These are phyloP conservation scores for Didymella lethalis DNA, from an alignment of 2,329 filamentous ascomycete genomes.

Conservation along the genomic window DNA sequence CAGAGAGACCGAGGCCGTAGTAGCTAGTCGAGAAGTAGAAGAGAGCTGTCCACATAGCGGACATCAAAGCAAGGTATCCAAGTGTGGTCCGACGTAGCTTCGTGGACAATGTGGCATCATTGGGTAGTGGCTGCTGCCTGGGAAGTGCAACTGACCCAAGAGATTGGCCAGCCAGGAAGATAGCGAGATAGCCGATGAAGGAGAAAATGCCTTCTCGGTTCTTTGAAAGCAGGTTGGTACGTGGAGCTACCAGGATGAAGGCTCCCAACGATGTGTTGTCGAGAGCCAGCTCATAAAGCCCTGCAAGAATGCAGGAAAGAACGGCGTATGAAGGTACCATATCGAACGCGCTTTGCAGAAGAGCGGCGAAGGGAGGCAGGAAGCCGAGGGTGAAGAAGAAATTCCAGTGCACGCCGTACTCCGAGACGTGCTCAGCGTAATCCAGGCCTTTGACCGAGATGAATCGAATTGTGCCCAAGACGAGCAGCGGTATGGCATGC, in stretches of 20 bases:
- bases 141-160: slow-evolving; percentile 82
- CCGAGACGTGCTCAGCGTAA: slow-evolving; percentile 95
- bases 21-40: slow-evolving; percentile 75
- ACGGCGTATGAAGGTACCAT: slow-evolving; percentile 78
- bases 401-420: slow-evolving; percentile 99
- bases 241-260: slow-evolving; percentile 82
- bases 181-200: slow-evolving; percentile 90
- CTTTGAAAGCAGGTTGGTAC: slow-evolving; percentile 80
- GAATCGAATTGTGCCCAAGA: slow-evolving; percentile 80
- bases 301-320: slow-evolving; percentile 73
- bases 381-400: slow-evolving; percentile 97
- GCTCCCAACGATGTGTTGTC: slow-evolving; percentile 77
- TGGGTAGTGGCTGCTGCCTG: slow-evolving; percentile 54
- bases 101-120: slow-evolving; percentile 52
- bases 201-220: slow-evolving; percentile 97
- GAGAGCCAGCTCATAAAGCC: slow-evolving; percentile 76
- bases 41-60: slow-evolving; percentile 71
- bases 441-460: slow-evolving; percentile 92
- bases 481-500: slow-evolving; percentile 82
- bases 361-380: slow-evolving; percentile 84
- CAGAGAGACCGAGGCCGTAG: slow-evolving; percentile 69
- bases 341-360: slow-evolving; percentile 76
- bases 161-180: slow-evolving; percentile 89
- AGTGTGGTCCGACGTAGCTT: slow-evolving; percentile 66
- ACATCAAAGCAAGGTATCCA: slow-evolving; percentile 70